Evolutionary conservation across 2,329 filamentous ascomycete species (phyloP).

Genomic region (Dissoconium aciculare): DNA sequence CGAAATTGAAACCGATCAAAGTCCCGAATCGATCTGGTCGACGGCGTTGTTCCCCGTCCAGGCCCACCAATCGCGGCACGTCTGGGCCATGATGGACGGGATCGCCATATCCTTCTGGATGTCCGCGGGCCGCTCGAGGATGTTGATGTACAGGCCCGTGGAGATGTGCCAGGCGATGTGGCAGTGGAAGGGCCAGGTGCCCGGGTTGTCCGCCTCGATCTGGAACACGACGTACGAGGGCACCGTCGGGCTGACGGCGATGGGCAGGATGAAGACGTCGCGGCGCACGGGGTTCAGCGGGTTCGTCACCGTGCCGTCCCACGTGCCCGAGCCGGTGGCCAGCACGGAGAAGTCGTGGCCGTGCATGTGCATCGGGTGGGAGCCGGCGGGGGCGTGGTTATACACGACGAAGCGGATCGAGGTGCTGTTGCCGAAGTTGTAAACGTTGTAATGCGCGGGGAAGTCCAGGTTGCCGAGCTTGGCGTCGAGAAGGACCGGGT

Average conservation of each 20-base stretch:
- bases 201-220: slow-evolving; percentile 37
- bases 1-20: too few relatives aligned
- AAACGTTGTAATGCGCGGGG: slow-evolving; percentile 25
- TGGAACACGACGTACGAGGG: slow-evolving; percentile 29
- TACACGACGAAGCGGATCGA: slow-evolving; percentile 30
- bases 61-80: slow-evolving; percentile 22
- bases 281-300: slow-evolving; percentile 37
- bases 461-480: slow-evolving; percentile 22
- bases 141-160: slow-evolving; percentile 20
- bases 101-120: slow-evolving; percentile 21
- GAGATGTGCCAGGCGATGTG: slow-evolving; percentile 25
- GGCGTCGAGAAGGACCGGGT: slow-evolving; percentile 26
- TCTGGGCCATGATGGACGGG: slow-evolving; percentile 20
- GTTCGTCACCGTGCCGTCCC: slow-evolving; percentile 27
- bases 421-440: slow-evolving; percentile 27
- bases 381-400: slow-evolving; percentile 20
- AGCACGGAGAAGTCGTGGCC: slow-evolving; percentile 35
- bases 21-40: slow-evolving; percentile 24
- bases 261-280: slow-evolving; percentile 36
- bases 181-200: slow-evolving; percentile 24
- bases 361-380: slow-evolving; percentile 35
- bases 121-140: slow-evolving; percentile 18
- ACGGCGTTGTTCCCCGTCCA: slow-evolving; percentile 19
- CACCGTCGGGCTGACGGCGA: slow-evolving; percentile 14
- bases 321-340: slow-evolving; percentile 27